Percentiles rank a stretch among this genome's conserved stretches.
Conservation (phyloP, 2,329 filamentous ascomycete genomes). For the Claviceps arundinis region DNA sequence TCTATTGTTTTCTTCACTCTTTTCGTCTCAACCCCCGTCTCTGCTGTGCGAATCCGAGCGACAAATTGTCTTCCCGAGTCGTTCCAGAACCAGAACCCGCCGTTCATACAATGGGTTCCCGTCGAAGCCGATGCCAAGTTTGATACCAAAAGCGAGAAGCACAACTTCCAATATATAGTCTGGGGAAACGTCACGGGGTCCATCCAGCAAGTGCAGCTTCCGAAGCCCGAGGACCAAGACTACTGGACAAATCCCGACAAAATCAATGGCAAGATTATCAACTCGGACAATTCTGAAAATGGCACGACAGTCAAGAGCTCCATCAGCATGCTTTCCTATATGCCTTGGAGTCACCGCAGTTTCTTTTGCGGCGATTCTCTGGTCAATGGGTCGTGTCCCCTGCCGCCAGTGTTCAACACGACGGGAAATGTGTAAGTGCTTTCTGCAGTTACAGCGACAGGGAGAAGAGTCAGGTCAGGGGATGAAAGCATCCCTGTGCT, state of each 20-base stretch:
- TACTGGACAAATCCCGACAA: conserved; percentile 48
- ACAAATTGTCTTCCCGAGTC: conserved; percentile 66
- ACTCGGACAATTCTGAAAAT: conserved; percentile 44
- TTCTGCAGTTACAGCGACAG: too few species aligned
- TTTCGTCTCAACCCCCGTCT: conserved; percentile 27
- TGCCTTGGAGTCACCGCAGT: conserved; percentile 42
- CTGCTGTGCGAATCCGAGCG: conserved; percentile 60
- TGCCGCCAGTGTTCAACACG: conserved; percentile 55
- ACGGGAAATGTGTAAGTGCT: conserved; percentile 10
- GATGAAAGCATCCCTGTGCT: too few species aligned
- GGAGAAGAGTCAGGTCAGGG: too few species aligned
- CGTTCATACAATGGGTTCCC: conserved; percentile 68
- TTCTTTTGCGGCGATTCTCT: conserved; percentile 54
- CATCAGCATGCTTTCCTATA: conserved; percentile 65
- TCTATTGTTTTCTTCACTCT: conserved; percentile 24
- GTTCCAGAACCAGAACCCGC: conserved; percentile 41
- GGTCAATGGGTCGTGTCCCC: conserved; percentile 55
- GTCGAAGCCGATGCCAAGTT: conserved; percentile 62
- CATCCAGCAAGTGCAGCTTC: conserved; percentile 41
- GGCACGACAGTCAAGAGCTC: conserved; percentile 61
- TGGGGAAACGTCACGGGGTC: conserved; percentile 87
- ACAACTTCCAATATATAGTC: conserved; percentile 62
- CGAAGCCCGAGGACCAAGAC: conserved; percentile 40
- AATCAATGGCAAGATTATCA: conserved; percentile 63
- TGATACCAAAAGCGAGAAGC: conserved; percentile 42